Conservation (phyloP, 768 basidiomycete species). For the Boletus fagicola region DNA sequence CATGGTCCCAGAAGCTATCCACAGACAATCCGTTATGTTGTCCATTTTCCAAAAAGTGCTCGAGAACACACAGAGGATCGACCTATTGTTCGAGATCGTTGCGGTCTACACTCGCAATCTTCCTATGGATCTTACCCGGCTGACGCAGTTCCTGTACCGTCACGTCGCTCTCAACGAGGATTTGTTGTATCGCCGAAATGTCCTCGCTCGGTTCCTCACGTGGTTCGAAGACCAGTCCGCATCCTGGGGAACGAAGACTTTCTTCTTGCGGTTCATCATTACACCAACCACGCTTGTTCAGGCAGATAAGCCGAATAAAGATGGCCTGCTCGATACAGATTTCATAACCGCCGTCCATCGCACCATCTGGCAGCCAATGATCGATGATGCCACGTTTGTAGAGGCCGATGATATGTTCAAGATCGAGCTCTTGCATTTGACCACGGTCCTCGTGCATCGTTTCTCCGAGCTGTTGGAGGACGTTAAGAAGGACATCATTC, state of each 20-base stretch:
- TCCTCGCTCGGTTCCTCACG: slow-evolving; percentile 79
- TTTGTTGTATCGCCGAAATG: slow-evolving; percentile 69
- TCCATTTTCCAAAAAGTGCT: slow-evolving; percentile 76
- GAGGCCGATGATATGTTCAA: slow-evolving; percentile 81
- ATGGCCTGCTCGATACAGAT: slow-evolving; percentile 66
- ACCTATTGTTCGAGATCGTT: slow-evolving; percentile 86
- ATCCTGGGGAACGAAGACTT: slow-evolving; percentile 74
- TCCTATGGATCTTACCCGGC: slow-evolving; percentile 74
- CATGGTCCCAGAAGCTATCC: slow-evolving; percentile 49
- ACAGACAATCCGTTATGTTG: slow-evolving; percentile 64
- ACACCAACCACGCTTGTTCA: slow-evolving; percentile 84
- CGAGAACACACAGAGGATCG: slow-evolving; percentile 71
- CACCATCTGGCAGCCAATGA: slow-evolving; percentile 80
- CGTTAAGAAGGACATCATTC: slow-evolving; percentile 88
- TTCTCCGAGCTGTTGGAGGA: slow-evolving; percentile 79
- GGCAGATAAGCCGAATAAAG: slow-evolving; percentile 53
- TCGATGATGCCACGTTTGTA: slow-evolving; percentile 48
- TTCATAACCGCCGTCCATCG: slow-evolving; percentile 69
- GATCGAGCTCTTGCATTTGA: slow-evolving; percentile 88
- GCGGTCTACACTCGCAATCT: slow-evolving; percentile 76
- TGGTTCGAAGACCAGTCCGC: slow-evolving; percentile 72
- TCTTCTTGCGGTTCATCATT: slow-evolving; percentile 77
- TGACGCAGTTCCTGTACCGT: slow-evolving; percentile 82
- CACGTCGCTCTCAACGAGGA: slow-evolving; percentile 77
- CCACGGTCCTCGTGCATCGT: slow-evolving; percentile 82